Base-by-base conservation (phyloP, 768 basidiomycete species). In the Leccinum sublutescens region DNA sequence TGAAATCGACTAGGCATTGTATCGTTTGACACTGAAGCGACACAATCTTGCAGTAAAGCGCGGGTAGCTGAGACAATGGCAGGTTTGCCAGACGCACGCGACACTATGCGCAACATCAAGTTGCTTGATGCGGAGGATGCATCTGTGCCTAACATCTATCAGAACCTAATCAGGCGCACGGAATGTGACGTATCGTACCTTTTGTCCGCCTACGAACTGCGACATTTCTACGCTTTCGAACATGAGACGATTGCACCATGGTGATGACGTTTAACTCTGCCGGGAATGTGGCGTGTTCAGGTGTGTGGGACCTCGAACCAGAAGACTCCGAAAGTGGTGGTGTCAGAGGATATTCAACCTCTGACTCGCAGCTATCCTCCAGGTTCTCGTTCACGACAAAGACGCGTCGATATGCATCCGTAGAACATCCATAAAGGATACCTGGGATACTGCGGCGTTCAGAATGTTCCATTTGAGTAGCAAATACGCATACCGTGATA, bases 271-370 rank as follows among this genome's bases (percentile, higher is more conserved):
- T 54, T 48, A 69, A 49, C 53, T 61, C 64, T 17, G 51, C 52
- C 21, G 63, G 56, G 10, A 49, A 36, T 5, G n/a, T 43, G 21
- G 47, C 54, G 31, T n/a, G 57, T 45, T 76, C 78, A 10, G 87
- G 87, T 2, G 87, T 86, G 25, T 85, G 74, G 29, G 85, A 78
- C 57, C 85, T 78, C 11, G 89, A 89, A 25, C 81, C 83, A 25
- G 87, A 84, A 65, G 80, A 80, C 69, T 90, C 89, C 8, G 90
- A 92, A 17, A 81, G 75, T 3, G 90, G 91, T n/a, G 90, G 91
- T 0, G 90, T 92, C 48, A 84, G 76, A 43, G 90, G 91, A 70
- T 85, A 91, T 66, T 85, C 82, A 3, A 82, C 71, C 56, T 89
- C 87, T 19, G 83, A 82, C 57, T 80, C 82, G 55, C 77, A 76